Evolutionary conservation across 306 rosid species (phyloP), one percentile per base, ranked within the genome.

Genomic region (Dicorynia guianensis): DNA sequence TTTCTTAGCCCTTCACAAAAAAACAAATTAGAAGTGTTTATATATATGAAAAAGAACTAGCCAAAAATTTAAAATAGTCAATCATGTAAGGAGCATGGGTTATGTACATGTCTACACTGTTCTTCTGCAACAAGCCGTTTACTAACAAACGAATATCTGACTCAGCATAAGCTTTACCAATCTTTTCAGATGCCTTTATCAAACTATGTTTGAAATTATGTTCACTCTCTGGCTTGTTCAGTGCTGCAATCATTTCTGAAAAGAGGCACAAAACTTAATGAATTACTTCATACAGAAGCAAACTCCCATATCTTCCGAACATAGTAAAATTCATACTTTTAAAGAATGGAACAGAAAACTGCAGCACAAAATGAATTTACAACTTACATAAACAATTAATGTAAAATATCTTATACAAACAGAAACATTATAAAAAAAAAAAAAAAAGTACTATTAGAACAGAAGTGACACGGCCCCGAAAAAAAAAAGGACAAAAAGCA

Each of bases 1-100:
- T 79, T 85, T 92, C 76, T 77, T 89, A 76, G 70, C 96, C 89
- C 99, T 95, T n/a, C n/a, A 39, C 52, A 71, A 80, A 57, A 63
- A 49, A 54, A 49, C 49, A 34, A 73, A 69, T 25, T 25, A 40
- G 49, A 35, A 47, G 10, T 61, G 38, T 9, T 43, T 49, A 76
- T 43, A 67, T 7, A 7, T 61, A 34, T 66, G 48, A 72, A 59
- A 30, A 1, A 25, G 30, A 25, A 25, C 1, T 25, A 25, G 30
- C 2, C 30, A 25, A 25, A 1, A 25, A 25, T 25, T 25, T 25
- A 25, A 70, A 63, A 72, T 67, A 52, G 75, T 17, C 69, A 57
- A 58, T 67, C 63, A 74, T 54, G 38, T 65, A 34, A 61, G 40
- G 20, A 71, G 67, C 25, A 19, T 30, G 55, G 38, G 44, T 83